Evolutionary conservation across 805 yeast species (phyloP).

Genomic region (Peterozyma xylosa): DNA sequence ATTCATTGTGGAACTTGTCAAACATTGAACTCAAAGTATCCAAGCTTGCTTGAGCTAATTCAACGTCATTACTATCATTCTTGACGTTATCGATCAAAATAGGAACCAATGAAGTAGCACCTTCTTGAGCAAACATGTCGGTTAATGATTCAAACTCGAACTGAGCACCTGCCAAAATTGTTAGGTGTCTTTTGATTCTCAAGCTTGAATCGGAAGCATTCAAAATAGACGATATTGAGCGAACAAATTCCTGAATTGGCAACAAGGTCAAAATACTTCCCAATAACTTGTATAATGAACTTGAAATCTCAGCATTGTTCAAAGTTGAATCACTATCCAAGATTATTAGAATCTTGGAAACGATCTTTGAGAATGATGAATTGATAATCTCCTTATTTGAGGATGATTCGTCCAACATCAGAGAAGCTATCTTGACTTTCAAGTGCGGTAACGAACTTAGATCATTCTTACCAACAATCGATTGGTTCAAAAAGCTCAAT

Average conservation of each 20-base stretch:
- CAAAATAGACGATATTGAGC: constrained; percentile 42
- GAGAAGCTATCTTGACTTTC: constrained; percentile 27
- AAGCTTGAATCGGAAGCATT: constrained; percentile 24
- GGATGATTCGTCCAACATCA: constrained; percentile 15
- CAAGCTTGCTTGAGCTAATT: constrained; percentile 60
- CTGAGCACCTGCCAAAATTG: constrained; percentile 55
- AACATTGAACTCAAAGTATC: constrained; percentile 61
- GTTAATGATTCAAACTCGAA: constrained; percentile 60
- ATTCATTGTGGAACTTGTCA: constrained; percentile 48
- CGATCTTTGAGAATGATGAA: constrained; percentile 18
- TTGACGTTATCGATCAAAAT: constrained; percentile 34
- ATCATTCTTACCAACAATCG: constrained; percentile 32
- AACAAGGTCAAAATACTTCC: constrained; percentile 59
- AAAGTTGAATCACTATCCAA: constrained; percentile 25
- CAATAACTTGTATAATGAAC: constrained; percentile 46
- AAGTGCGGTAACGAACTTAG: constrained; percentile 36
- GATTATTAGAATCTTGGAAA: constrained; percentile 26
- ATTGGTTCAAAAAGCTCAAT: constrained; percentile 48
- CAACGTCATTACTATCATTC: constrained; percentile 28
- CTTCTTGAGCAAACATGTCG: constrained; percentile 37
- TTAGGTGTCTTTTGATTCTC: constrained; percentile 53
- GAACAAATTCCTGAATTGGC: constrained; percentile 68
- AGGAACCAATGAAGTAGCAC: constrained; percentile 45
- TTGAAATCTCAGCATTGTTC: constrained; percentile 25
- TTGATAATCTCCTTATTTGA: constrained; percentile 15